These are phyloP conservation scores for Kregervanrija fluxuum DNA, from an alignment of 805 yeast species.

Conservation along the genomic window DNA sequence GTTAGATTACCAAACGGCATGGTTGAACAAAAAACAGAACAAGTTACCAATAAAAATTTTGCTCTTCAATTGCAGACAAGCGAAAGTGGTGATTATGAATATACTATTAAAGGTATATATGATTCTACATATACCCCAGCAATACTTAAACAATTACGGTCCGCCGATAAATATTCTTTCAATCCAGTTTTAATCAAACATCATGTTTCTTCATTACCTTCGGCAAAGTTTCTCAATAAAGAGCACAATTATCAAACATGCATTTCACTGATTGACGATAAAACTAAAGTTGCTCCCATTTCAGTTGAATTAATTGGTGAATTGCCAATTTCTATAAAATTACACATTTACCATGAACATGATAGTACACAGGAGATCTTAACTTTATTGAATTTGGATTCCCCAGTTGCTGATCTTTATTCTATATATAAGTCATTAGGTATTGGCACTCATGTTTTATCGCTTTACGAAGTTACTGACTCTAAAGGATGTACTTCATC, in stretches of 20 bases:
- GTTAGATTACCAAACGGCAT: slow-evolving; percentile 51
- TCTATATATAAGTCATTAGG: slow-evolving; percentile 44
- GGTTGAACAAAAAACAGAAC: slow-evolving; percentile 29
- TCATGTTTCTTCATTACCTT: slow-evolving; percentile 56
- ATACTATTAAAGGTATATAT: slow-evolving; percentile 51
- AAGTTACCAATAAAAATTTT: slow-evolving; percentile 38
- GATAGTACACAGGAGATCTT: slow-evolving; percentile 46
- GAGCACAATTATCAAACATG: slow-evolving; percentile 23
- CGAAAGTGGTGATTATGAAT: slow-evolving; percentile 53
- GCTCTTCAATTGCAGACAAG: slow-evolving; percentile 34
- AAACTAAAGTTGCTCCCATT: slow-evolving; percentile 38
- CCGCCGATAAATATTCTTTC: slow-evolving; percentile 16
- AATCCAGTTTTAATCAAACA: slow-evolving; percentile 38
- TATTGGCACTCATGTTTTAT: slow-evolving; percentile 65
- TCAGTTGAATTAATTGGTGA: slow-evolving; percentile 49
- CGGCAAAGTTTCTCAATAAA: slow-evolving; percentile 27
- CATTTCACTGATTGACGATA: slow-evolving; percentile 18
- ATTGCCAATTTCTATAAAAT: slow-evolving; percentile 53
- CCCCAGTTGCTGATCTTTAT: slow-evolving; percentile 30
- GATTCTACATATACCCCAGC: slow-evolving; percentile 54
- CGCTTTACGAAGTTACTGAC: slow-evolving; percentile 55
- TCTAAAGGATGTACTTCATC: slow-evolving; percentile 59
- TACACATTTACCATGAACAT: slow-evolving; percentile 53
- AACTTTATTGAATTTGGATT: slow-evolving; percentile 36
- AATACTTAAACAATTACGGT: slow-evolving; percentile 25